Base-by-base conservation (phyloP, 805 yeast species). In the Pichia cephalocereana region DNA sequence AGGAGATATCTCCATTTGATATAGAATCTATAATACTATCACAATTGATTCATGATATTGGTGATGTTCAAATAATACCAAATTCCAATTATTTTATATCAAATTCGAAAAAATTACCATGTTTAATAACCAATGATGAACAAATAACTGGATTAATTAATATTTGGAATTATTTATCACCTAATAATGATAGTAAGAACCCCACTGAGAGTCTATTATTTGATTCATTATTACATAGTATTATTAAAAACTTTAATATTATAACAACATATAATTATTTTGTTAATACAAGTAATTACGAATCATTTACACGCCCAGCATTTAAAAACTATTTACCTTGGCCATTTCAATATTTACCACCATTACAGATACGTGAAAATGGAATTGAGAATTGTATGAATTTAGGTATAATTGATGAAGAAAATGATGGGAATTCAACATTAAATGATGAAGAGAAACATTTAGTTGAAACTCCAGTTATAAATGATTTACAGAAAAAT, bases 281-380 rank as follows among this genome's bases (percentile, higher is more conserved):
- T 54, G 63, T 81, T 42, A 76, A 80, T 55, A 70, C 72, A 28
- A 64, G 62, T 17, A 83, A 84, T 60, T 84, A 82, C 61, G 83
- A 78, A 50, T 60, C 68, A 12, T 80, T 72, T 54, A 76, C 88
- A 5, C 70, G 86, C 51, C 74, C 74, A 23, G 56, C 74, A 17
- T 82, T 82, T 58, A 67, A 70, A 41, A 55, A 66, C 5, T 72
- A 77, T 48, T 62, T 83, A 18, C 83, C 86, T 8, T 84, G 83
- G 66, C 91, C 90, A 10, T 73, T 82, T 76, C 86, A 83, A 75
- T 83, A 83, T 59, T 77, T 76, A 51, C 79, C 82, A 23, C 89
- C 90, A 1, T 53, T 78, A 38, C 67, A 64, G 40, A 69, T 70
- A 48, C 71, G 70, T 54, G 43, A 57, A 0, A 46, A 48, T 6